Conservation (phyloP, 306 rosid genomes). For the Cucumis melo region DNA sequence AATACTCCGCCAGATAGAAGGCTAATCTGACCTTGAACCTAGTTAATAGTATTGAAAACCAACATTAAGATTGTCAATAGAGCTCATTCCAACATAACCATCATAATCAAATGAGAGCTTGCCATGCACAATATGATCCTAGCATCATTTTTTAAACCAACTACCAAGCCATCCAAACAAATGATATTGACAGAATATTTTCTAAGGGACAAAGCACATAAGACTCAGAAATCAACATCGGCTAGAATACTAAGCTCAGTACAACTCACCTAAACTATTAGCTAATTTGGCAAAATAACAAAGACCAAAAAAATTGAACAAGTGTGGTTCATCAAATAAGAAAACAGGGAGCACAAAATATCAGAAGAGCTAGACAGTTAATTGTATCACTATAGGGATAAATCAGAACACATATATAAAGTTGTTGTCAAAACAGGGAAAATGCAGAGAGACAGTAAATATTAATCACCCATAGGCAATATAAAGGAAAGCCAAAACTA, state of each 20-base stretch:
- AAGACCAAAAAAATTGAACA: background rate
- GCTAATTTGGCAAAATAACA: background rate
- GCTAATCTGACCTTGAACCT: slow-evolving; percentile 99
- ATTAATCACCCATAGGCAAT: background rate
- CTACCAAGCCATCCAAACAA: background rate
- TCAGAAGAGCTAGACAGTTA: background rate
- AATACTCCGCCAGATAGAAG: slow-evolving; percentile 66
- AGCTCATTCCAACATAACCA: background rate
- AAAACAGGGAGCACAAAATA: background rate
- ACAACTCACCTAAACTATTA: background rate
- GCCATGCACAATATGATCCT: background rate
- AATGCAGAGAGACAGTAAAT: background rate
- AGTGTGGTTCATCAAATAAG: background rate
- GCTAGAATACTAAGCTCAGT: background rate
- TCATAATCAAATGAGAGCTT: background rate
- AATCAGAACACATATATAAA: background rate
- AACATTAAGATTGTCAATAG: background rate
- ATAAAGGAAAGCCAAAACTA: background rate
- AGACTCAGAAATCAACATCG: background rate
- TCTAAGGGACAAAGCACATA: background rate
- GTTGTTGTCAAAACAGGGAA: background rate
- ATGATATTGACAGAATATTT: background rate
- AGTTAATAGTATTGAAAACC: slow-evolving; percentile 10
- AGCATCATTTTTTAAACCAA: background rate
- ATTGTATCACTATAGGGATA: background rate